phyloP scores from a whole-genome alignment of 768 basidiomycete species.

The Russula virescens region DNA sequence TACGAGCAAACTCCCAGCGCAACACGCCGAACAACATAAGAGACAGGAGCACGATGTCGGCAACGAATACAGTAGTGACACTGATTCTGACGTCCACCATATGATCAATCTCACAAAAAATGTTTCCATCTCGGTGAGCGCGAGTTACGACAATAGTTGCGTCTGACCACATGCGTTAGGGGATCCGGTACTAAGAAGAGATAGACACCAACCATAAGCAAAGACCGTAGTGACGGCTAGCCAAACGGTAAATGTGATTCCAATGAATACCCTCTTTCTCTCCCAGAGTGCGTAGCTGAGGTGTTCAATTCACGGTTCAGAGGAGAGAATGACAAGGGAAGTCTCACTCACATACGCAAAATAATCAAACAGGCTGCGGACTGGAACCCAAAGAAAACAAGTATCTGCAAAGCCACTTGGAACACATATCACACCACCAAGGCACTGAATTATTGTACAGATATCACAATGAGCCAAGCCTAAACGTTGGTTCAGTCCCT shows the following conservation, averaged over 20 bases:
- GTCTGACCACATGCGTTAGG: not conserved
- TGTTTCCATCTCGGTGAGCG: not conserved
- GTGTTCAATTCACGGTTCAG: not conserved
- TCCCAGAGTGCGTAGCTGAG: conserved; percentile 10
- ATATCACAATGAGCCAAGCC: not conserved
- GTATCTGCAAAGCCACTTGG: not conserved
- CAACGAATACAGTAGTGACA: not conserved
- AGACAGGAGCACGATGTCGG: not conserved
- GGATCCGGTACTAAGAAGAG: not conserved
- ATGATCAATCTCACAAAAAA: not conserved
- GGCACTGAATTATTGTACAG: not conserved
- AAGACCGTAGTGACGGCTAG: not conserved
- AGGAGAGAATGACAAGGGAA: not conserved
- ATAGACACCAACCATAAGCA: not conserved
- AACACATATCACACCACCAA: not conserved
- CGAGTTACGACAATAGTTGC: too few relatives aligned
- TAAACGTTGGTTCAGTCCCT: not conserved
- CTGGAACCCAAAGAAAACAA: not conserved
- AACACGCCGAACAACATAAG: conserved; percentile 7
- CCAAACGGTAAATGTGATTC: not conserved
- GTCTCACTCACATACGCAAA: conserved; percentile 11
- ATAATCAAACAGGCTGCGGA: conserved; percentile 16
- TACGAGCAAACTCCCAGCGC: conserved; percentile 3
- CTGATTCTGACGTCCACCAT: not conserved
- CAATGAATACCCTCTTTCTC: not conserved